A percentile compares a stretch with the other conserved stretches of the same genome.
phyloP scores from a whole-genome alignment of 1,284 basidiomycete species.

The Papiliotrema laurentii region DNA sequence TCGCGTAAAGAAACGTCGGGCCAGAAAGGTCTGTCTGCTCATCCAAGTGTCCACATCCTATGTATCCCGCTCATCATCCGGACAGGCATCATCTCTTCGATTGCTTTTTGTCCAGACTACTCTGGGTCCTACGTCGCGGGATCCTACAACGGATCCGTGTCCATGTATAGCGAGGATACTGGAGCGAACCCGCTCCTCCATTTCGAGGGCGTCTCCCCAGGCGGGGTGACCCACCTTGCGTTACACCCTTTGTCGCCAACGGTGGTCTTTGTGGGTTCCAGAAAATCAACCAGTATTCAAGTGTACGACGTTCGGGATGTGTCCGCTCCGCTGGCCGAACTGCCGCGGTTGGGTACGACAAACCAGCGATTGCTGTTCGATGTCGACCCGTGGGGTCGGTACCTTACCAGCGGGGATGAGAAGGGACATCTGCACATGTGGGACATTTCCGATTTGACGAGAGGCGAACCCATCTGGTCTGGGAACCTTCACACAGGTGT shows the following conservation, averaged over 20 bases:
- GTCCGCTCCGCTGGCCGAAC: conserved; percentile 30
- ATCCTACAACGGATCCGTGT: conserved; percentile 59
- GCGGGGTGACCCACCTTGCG: conserved; percentile 70
- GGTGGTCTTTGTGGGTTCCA: conserved; percentile 70
- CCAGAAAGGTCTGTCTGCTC: conserved; percentile 62
- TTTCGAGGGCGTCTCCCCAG: conserved; percentile 58
- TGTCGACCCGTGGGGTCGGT: conserved; percentile 65
- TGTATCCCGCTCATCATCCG: neutral
- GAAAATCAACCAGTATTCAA: conserved; percentile 62
- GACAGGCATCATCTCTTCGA: conserved; percentile 73
- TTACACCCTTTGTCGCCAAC: conserved; percentile 72
- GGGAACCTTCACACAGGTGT: conserved; percentile 14
- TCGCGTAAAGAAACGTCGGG: conserved; percentile 76
- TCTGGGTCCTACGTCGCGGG: conserved; percentile 68
- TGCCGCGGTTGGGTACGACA: conserved; percentile 49
- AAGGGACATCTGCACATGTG: conserved; percentile 47
- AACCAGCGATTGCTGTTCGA: conserved; percentile 78
- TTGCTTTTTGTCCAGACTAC: conserved; percentile 69
- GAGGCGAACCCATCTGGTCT: conserved; percentile 10
- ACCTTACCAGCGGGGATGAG: conserved; percentile 66
- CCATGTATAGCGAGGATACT: conserved; percentile 64
- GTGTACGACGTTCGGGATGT: conserved; percentile 72
- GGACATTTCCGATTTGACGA: conserved; percentile 24
- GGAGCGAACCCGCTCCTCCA: conserved; percentile 59
- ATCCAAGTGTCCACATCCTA: neutral